phyloP scores from a whole-genome alignment of 192 early-diverging fungal species.

The Backusella psychrophila region DNA sequence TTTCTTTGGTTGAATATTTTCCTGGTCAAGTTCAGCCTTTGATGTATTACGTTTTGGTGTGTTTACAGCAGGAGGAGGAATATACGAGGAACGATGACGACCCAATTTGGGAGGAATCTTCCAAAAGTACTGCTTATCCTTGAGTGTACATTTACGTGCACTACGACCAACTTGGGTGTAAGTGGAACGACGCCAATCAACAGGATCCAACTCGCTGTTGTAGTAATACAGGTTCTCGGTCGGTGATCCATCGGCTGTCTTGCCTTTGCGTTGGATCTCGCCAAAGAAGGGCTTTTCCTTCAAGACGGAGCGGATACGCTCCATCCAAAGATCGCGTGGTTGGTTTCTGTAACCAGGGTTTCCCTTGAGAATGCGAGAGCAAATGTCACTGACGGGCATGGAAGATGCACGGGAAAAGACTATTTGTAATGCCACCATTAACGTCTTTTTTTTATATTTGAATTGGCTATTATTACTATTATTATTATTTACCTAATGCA shows the following conservation, averaged over 20 bases:
- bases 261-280: slow-evolving; percentile 52
- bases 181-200: slow-evolving; percentile 49
- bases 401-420: slow-evolving; percentile 55
- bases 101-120: slow-evolving; percentile 56
- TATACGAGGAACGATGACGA: slow-evolving; percentile 40
- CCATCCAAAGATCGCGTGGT: slow-evolving; percentile 33
- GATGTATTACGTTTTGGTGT: not conserved
- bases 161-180: slow-evolving; percentile 51
- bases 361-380: slow-evolving; percentile 46
- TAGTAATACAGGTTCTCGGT: slow-evolving; percentile 54
- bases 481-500: slow-evolving; percentile 30
- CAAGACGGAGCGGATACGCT: slow-evolving; percentile 38
- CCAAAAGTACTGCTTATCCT: slow-evolving; percentile 55
- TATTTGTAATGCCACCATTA: not conserved
- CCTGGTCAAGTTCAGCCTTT: not conserved
- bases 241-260: slow-evolving; percentile 54
- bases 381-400: slow-evolving; percentile 51
- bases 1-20: slow-evolving; percentile 7
- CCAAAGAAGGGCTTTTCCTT: slow-evolving; percentile 45
- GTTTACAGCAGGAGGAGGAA: slow-evolving; percentile 33
- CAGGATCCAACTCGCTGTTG: slow-evolving; percentile 49
- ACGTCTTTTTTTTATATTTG: not conserved
- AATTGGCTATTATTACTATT: not conserved
- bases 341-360: slow-evolving; percentile 35
- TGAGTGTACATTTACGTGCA: slow-evolving; percentile 53